Conservation (phyloP, 2,329 filamentous ascomycete species). For the Dactylellina sp. region DNA sequence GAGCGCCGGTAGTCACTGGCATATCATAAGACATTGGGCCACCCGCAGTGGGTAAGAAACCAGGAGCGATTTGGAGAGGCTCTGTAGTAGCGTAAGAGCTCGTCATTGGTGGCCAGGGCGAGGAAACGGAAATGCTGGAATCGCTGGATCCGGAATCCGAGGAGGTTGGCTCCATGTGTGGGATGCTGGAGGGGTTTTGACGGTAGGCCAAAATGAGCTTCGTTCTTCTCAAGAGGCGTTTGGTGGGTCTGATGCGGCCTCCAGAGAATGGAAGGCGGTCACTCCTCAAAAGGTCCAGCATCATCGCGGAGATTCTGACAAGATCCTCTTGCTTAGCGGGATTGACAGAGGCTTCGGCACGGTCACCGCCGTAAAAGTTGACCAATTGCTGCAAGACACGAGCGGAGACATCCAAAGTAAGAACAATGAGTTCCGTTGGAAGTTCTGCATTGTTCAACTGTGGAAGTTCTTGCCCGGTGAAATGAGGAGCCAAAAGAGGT, state of each 20-base stretch:
- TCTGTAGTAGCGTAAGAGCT: constrained; percentile 30
- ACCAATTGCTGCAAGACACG: constrained; percentile 49
- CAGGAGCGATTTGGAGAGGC: constrained; percentile 42
- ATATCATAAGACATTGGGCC: constrained; percentile 48
- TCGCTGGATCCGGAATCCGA: constrained; percentile 40
- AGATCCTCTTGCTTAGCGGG: constrained; percentile 50
- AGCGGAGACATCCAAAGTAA: constrained; percentile 53
- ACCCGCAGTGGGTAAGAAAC: constrained; percentile 33
- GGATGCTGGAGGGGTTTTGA: constrained; percentile 50
- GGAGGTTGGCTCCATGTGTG: constrained; percentile 47
- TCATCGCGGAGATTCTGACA: constrained; percentile 53
- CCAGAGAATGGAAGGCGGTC: constrained; percentile 54
- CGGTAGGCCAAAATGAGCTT: constrained; percentile 47
- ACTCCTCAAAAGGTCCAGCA: constrained; percentile 52
- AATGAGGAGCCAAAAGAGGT: constrained; percentile 47
- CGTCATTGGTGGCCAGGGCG: constrained; percentile 50
- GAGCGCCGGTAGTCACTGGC: constrained; percentile 46
- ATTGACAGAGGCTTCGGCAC: constrained; percentile 24
- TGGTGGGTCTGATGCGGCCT: constrained; percentile 53
- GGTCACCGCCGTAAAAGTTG: constrained; percentile 46
- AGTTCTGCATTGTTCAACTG: constrained; percentile 50
- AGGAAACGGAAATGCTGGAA: constrained; percentile 34
- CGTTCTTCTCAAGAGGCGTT: constrained; percentile 42
- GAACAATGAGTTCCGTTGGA: constrained; percentile 53
- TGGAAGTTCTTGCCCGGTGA: constrained; percentile 53